These are phyloP conservation scores for Candolleomyces eurysporus DNA, from an alignment of 768 basidiomycete species.

Conservation along the genomic window DNA sequence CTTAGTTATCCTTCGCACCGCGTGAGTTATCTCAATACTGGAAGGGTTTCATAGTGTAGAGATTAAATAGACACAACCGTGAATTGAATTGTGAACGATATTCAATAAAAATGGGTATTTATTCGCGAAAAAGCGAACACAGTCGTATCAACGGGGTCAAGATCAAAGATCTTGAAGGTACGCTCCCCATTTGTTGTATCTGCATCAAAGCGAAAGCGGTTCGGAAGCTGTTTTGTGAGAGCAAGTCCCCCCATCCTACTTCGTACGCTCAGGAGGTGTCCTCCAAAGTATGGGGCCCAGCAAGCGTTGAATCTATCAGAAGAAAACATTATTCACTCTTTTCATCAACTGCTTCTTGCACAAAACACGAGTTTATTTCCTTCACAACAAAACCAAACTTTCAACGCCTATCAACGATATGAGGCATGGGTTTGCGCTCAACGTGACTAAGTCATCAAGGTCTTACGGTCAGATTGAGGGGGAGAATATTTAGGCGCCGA, in stretches of 20 bases:
- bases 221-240: not conserved
- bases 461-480: conserved; percentile 32
- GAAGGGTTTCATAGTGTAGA: too few relatives aligned
- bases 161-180: not conserved
- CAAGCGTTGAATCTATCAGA: conserved; percentile 15
- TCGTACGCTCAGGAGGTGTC: not conserved
- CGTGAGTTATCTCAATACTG: too few relatives aligned
- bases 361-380: conserved; percentile 16
- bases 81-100: too few relatives aligned
- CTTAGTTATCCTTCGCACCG: too few relatives aligned
- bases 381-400: conserved; percentile 17
- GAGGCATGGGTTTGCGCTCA: conserved; percentile 31
- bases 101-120: too few relatives aligned
- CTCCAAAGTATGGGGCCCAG: conserved; percentile 38
- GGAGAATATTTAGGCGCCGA: conserved; percentile 32
- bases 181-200: not conserved
- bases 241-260: not conserved
- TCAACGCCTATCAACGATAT: conserved; percentile 21
- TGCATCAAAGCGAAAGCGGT: not conserved
- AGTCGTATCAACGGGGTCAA: not conserved
- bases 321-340: conserved; percentile 26
- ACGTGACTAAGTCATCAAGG: conserved; percentile 21
- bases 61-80: too few relatives aligned
- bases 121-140: too few relatives aligned
- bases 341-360: conserved; percentile 28